Percentiles rank a stretch among this genome's conserved stretches.
Conservation (phyloP, 345 rosid genomes). For the Bruguiera gymnorhiza region DNA sequence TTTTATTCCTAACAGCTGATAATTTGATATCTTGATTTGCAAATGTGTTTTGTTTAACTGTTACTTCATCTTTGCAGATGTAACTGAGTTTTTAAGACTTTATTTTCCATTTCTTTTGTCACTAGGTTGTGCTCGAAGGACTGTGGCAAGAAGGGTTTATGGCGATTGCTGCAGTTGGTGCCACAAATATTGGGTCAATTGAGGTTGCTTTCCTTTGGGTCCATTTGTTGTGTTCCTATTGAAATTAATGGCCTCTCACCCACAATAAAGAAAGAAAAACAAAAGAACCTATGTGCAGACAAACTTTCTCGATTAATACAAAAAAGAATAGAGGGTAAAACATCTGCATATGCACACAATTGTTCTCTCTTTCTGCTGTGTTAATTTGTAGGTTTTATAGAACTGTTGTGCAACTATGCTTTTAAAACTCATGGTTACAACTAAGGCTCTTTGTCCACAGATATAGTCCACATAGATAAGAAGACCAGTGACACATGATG, state of each 20-base stretch:
- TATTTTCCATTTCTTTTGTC: constrained; percentile 1
- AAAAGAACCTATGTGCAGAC: background rate
- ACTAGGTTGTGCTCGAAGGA: constrained; percentile 94
- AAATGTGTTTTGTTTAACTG: background rate
- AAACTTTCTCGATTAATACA: background rate
- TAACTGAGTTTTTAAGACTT: background rate
- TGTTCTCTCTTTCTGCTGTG: no score
- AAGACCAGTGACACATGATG: background rate
- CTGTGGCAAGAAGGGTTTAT: constrained; percentile 79
- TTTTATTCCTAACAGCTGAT: background rate
- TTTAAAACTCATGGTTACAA: no score
- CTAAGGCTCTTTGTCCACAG: no score
- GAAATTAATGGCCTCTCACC: no score
- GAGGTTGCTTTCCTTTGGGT: constrained; percentile 46
- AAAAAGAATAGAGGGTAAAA: background rate
- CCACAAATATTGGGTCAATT: constrained; percentile 92
- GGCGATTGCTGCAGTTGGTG: constrained; percentile 94
- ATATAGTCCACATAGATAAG: no score
- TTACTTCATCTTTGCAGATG: background rate
- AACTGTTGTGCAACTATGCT: no score
- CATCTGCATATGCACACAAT: no score
- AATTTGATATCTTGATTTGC: background rate
- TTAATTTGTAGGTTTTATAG: background rate
- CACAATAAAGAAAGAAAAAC: no score
- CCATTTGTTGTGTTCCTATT: background rate